Evolutionary conservation across 352 stramenopile species (phyloP).

Genomic region (Peronospora belbahrii): DNA sequence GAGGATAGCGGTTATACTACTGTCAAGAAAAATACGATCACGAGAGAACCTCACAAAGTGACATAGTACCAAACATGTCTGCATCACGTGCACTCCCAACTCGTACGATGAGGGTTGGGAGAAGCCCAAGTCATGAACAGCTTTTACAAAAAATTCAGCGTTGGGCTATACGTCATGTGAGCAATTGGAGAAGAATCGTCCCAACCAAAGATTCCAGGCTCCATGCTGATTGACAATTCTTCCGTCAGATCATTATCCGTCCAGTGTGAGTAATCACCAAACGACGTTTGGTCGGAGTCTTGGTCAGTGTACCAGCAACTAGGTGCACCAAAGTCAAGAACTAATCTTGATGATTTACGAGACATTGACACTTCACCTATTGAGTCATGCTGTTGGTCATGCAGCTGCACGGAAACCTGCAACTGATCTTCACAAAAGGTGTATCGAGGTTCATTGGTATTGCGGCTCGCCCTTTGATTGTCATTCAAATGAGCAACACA

Average conservation of each 20-base stretch:
- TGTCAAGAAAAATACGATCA: conserved; percentile 13
- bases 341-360: conserved; percentile 17
- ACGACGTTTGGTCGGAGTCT: conserved; percentile 22
- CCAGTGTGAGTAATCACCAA: conserved; percentile 26
- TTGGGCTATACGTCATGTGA: conserved; percentile 11
- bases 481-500: conserved; percentile 8
- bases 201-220: conserved; percentile 22
- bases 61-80: conserved; percentile 12
- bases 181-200: conserved; percentile 9
- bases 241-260: conserved; percentile 35
- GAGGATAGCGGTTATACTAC: conserved; percentile 14
- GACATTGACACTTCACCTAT: conserved; percentile 12
- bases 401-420: conserved; percentile 9
- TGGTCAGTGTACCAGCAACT: conserved; percentile 34
- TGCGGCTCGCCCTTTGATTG: conserved; percentile 1
- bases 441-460: conserved; percentile 7
- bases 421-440: conserved; percentile 13
- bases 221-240: conserved; percentile 26
- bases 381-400: conserved; percentile 14
- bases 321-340: conserved; percentile 49
- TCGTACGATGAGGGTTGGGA: conserved; percentile 10
- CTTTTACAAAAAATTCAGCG: conserved; percentile 16
- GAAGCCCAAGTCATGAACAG: background rate
- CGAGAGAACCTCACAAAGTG: conserved; percentile 13
- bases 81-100: conserved; percentile 2